A percentile compares a stretch with the other conserved stretches of the same genome.
These are phyloP conservation scores for Thelephora ganbajun DNA, from an alignment of 768 basidiomycete genomes.

Conservation along the genomic window DNA sequence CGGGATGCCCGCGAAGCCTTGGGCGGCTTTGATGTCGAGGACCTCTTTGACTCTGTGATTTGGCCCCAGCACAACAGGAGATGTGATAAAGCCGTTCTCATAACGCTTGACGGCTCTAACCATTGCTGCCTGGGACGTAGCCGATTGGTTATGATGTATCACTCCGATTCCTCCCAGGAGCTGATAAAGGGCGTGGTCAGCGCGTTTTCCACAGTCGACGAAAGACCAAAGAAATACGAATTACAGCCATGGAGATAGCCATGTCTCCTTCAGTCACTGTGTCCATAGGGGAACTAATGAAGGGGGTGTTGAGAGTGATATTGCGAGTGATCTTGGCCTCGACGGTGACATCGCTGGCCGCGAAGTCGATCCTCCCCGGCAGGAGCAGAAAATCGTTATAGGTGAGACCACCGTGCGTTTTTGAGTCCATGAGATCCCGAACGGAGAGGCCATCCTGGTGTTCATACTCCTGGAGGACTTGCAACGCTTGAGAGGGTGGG, in stretches of 20 bases:
- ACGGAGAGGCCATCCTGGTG: constrained; percentile 75
- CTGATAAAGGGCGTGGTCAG: constrained; percentile 17
- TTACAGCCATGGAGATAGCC: constrained; percentile 86
- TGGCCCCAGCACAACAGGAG: constrained; percentile 82
- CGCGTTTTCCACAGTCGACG: not conserved
- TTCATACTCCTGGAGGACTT: constrained; percentile 58
- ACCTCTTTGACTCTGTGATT: constrained; percentile 74
- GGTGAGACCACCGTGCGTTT: constrained; percentile 79
- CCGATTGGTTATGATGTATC: constrained; percentile 89
- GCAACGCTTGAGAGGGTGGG: constrained; percentile 58
- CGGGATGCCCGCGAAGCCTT: constrained; percentile 94
- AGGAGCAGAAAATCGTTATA: constrained; percentile 96
- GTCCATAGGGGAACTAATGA: constrained; percentile 98
- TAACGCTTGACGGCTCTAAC: constrained; percentile 95
- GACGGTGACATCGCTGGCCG: constrained; percentile 63
- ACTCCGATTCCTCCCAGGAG: constrained; percentile 95
- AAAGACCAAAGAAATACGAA: constrained; percentile 14
- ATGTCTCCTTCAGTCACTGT: constrained; percentile 94
- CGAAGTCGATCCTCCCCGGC: constrained; percentile 92
- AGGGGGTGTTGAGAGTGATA: constrained; percentile 85
- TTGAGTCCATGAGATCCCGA: constrained; percentile 77
- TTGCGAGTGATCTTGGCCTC: constrained; percentile 86
- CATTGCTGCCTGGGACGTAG: constrained; percentile 88
- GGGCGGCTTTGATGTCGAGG: constrained; percentile 78
- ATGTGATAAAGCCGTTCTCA: constrained; percentile 96